These are phyloP conservation scores for Halenospora varia DNA, from an alignment of 495 filamentous ascomycete species.

Conservation along the genomic window DNA sequence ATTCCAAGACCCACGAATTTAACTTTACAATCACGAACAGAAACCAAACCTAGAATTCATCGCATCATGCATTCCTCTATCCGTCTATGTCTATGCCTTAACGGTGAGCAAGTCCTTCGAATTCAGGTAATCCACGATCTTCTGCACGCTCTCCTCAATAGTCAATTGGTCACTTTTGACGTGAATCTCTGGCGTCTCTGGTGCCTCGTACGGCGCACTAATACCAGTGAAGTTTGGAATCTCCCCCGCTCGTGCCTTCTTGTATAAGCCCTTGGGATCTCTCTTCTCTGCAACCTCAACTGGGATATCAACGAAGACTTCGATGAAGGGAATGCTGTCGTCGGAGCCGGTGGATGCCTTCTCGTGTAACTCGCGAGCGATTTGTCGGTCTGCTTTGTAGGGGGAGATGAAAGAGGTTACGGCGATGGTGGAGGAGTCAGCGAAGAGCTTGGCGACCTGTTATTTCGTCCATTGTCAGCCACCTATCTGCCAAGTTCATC, in stretches of 20 bases:
- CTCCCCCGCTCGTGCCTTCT: constrained; percentile 87
- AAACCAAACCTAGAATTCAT: neutral
- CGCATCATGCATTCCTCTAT: neutral
- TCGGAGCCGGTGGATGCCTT: constrained; percentile 43
- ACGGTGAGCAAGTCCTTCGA: constrained; percentile 38
- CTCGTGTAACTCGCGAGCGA: constrained; percentile 75
- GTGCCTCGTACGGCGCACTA: constrained; percentile 88
- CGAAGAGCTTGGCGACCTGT: constrained; percentile 91
- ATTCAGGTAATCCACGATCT: constrained; percentile 79
- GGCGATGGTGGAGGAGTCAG: constrained; percentile 80
- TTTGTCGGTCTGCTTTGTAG: constrained; percentile 78
- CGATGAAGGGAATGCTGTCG: constrained; percentile 76
- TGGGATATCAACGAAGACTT: constrained; percentile 86
- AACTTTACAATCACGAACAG: neutral
- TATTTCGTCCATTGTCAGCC: neutral
- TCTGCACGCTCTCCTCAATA: constrained; percentile 78
- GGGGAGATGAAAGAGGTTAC: constrained; percentile 97
- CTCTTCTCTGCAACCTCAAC: constrained; percentile 88
- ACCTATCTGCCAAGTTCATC: no score
- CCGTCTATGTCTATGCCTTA: constrained; percentile 3
- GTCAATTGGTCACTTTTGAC: constrained; percentile 72
- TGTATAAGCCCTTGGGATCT: constrained; percentile 96
- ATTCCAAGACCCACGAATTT: constrained; percentile 5
- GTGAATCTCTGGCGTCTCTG: constrained; percentile 78
- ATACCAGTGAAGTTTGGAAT: constrained; percentile 98